phyloP scores from a whole-genome alignment of 495 filamentous ascomycete genomes.

The Trichodelitschia bisporula region DNA sequence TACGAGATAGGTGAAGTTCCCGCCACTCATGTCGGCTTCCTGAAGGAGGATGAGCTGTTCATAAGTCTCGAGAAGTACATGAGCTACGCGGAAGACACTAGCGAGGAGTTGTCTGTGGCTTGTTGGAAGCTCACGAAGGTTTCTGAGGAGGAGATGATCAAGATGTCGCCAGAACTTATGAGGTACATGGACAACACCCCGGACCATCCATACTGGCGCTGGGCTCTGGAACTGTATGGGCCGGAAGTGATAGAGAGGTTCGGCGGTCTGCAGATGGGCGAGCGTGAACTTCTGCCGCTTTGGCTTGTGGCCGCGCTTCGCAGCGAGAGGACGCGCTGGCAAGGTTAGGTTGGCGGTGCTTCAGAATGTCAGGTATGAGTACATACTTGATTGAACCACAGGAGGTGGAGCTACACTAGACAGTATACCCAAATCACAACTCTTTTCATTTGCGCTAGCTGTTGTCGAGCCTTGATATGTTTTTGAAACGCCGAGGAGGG shows the following conservation, averaged over 20 bases:
- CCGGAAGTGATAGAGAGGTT: conserved; percentile 23
- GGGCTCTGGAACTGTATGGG: conserved; percentile 26
- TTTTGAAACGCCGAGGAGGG: too few relatives aligned
- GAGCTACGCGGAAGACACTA: conserved; percentile 18
- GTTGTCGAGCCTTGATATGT: too few relatives aligned
- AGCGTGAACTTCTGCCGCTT: conserved; percentile 27
- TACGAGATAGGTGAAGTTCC: conserved; percentile 12
- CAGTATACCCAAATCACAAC: too few relatives aligned
- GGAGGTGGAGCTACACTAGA: too few relatives aligned
- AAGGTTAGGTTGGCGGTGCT: too few relatives aligned
- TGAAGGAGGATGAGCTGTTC: conserved; percentile 13
- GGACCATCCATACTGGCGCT: conserved; percentile 19
- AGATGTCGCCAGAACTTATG: conserved; percentile 4
- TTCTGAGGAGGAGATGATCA: conserved; percentile 6
- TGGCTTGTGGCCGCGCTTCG: conserved; percentile 27
- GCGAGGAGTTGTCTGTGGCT: conserved; percentile 5
- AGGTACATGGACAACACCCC: background rate
- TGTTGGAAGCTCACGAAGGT: conserved; percentile 11
- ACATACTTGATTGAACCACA: too few relatives aligned
- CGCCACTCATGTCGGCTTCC: background rate
- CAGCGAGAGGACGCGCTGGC: conserved; percentile 29
- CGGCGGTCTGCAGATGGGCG: conserved; percentile 27
- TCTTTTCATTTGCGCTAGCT: too few relatives aligned
- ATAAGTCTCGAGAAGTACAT: conserved; percentile 24
- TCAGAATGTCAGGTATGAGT: too few relatives aligned